These are phyloP conservation scores for Podospora pseudoanserina DNA, from an alignment of 495 filamentous ascomycete genomes.

Conservation along the genomic window DNA sequence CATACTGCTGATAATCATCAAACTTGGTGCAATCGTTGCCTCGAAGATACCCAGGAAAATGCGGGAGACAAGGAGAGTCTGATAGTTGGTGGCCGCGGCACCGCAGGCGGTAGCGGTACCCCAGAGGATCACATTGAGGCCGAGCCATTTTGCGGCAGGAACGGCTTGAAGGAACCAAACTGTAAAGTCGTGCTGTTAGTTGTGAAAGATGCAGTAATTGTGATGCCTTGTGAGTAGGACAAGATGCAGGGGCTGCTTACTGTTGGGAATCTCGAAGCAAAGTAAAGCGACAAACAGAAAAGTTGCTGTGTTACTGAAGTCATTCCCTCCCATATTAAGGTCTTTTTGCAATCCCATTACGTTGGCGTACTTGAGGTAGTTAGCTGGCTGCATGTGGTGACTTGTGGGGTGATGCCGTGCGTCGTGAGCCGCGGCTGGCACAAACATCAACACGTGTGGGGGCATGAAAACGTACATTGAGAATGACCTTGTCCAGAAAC, in stretches of 20 bases:
- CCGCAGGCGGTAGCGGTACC: constrained; percentile 38
- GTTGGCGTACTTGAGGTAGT: constrained; percentile 30
- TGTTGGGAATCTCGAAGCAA: constrained; percentile 36
- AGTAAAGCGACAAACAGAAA: constrained; percentile 36
- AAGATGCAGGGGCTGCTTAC: constrained; percentile 14
- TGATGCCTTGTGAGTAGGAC: neutral
- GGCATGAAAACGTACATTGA: constrained; percentile 42
- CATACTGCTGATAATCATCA: constrained; percentile 51
- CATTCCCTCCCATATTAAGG: constrained; percentile 34
- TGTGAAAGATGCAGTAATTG: neutral
- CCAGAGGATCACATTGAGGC: constrained; percentile 53
- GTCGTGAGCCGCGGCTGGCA: neutral
- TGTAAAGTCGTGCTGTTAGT: constrained; percentile 19
- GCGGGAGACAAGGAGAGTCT: constrained; percentile 42
- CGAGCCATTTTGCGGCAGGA: constrained; percentile 57
- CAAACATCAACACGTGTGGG: neutral
- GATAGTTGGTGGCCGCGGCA: constrained; percentile 35
- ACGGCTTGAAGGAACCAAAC: constrained; percentile 48
- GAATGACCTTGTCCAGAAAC: constrained; percentile 63
- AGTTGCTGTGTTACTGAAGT: constrained; percentile 37
- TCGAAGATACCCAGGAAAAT: constrained; percentile 61
- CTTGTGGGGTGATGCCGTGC: neutral
- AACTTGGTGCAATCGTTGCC: constrained; percentile 57
- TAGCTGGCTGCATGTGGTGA: constrained; percentile 10
- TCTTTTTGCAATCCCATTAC: constrained; percentile 38